Base-by-base conservation (phyloP, 345 rosid species). In the Clarkia xantiana region DNA sequence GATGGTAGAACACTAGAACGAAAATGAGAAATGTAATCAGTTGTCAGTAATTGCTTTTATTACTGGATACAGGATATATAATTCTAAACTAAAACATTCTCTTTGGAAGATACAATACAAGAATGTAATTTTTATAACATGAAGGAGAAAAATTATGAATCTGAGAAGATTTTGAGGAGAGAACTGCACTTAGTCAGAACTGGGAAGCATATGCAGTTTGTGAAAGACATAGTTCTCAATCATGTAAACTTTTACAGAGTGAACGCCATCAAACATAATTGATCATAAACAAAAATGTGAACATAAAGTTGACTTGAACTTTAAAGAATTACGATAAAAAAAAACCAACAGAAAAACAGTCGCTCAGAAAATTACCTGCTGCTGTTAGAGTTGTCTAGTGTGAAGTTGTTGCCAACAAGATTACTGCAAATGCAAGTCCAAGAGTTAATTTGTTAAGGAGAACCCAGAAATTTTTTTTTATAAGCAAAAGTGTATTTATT, bases 321-420 rank as follows among this genome's bases (percentile, higher is more conserved):
- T 29, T 29, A 29, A 5, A 29, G 36, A 29, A 29, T 10, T 38
- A 59, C 34, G 17, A 11, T 9, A 39, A 40, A 55, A 40, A 55
- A 40, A 53, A 45, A 40, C 44, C 40, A 20, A 34, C 49, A 25
- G n/a, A 3, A 43, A 55, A 7, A 13, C 3, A 47, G 47, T n/a
- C 38, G 19, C 18, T 22, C 39, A 52, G 42, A 59, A 45, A 39
- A 46, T 53, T 44, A 86, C 94, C 82, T 67, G 63, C 82, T 67
- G 63, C 22, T 66, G 54, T 65, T 60, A 44, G 72, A 61, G 42
- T 49, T 56, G 45, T 47, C 70, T 40, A 74, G 42, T 19, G 79
- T 70, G 60, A 88, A 79, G 71, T 73, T 77, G 69, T 84, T 84
- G 67, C 69, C 88, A 42, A 88, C 75, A 20, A 84, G 25, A 66